Base-by-base conservation (phyloP, 768 basidiomycete genomes). In the Mycena polygramma region DNA sequence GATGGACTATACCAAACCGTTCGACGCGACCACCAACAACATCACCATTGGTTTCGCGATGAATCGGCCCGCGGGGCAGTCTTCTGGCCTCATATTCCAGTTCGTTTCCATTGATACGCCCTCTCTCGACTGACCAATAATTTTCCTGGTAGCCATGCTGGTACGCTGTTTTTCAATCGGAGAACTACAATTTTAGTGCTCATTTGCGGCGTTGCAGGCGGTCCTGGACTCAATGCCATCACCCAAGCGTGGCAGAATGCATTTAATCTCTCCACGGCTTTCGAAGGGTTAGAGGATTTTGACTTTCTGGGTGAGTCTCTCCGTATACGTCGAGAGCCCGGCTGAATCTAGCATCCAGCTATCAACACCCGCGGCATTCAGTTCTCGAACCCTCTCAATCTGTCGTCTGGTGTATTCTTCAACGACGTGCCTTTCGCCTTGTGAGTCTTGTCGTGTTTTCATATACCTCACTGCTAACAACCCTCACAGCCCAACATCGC, bases 331-430 rank as follows among this genome's bases (percentile, higher is more conserved):
- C 24, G 15, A 15, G 20, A 8, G 14, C 20, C 17, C 30, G n/a
- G 13, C 45, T 60, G 20, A 30, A 30, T 30, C 30, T 3, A 6
- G 30, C n/a, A 35, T 51, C 5, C 37, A 72, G 74, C 67, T 15
- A 53, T 73, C 22, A 72, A 75, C 66, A 63, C 61, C 4, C 74
- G 74, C n/a, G 74, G 74, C 2, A 57, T 73, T 2, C 63, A 64
- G 26, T 69, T 65, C 20, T 75, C 74, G 19, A 73, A 69, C 39
- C 69, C 72, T 17, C 57, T 75, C 20, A 75, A 75, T 24, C 69
- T 69, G 36, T n/a, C 71, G n/a, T 57, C 70, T 15, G 57, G 68
- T 11, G 66, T 45, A 22, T 59, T 68, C 62, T 71, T 69, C 63
- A 69, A 69, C 30, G 26, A 71, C 43, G 15, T 73, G 1, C 43